Base-by-base conservation (phyloP, 106 monocot species). In the Dendrobium nobile region DNA sequence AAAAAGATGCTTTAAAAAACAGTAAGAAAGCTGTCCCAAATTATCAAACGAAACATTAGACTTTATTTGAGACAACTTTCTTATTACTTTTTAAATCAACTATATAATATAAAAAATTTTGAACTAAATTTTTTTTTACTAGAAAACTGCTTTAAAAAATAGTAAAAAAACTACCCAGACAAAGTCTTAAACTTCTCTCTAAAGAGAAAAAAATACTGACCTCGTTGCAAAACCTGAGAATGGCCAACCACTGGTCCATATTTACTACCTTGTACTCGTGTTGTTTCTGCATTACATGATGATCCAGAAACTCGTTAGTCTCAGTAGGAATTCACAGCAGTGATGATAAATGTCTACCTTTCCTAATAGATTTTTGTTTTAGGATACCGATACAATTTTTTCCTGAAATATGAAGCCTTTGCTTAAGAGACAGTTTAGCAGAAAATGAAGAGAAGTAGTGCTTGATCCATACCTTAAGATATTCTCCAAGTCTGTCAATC, bases 221-320 rank as follows among this genome's bases (percentile, higher is more conserved):
- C 94, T 98, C 94, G 77, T 92, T 89, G 78, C 94, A 94, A 70
- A 98, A 98, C 20, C 94, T 84, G 61, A 92, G 84, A 79, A 98
- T 89, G 72, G 86, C 73, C 82, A 78, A 89, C 97, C 94, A 98
- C 84, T 98, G 97, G 81, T 98, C 97, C 94, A 92, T 81, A 85
- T 92, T 98, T 68, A 98, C 91, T 58, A 90, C 97, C 83, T 98
- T 98, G 82, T 98, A 98, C 40, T 98, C 97, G 74, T 84, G 85
- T 80, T 98, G 97, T 51, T 37, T 75, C 97, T 94, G 90, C 68
- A 81, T 70, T 54, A 61, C 22, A 80, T 77, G 70, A 45, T 8
- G 73, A 41, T 28, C 80, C 4, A 1, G 18, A 9, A 78, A 19
- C 75, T 81, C 73, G 42, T 56, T 54, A 27, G 42, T 74, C 41